Evolutionary conservation across 768 basidiomycete species (phyloP), one percentile per base, ranked within the genome.

Genomic region (Gyrodon lividus): DNA sequence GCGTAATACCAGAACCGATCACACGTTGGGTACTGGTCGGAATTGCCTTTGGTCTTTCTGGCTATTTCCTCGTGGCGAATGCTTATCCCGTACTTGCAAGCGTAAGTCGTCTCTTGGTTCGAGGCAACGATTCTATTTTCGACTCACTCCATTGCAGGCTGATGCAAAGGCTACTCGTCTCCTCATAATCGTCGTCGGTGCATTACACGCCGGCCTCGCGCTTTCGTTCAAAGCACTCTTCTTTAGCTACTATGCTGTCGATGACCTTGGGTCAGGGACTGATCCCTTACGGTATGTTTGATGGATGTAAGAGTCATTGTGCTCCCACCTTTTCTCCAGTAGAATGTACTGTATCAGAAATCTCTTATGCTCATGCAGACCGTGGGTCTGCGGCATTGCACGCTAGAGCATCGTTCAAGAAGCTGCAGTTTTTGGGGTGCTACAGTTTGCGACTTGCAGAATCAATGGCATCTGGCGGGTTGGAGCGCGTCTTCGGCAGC

Each of bases 41-140:
- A 12, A 42, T 84, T 40, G 94, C 83, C 0, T 90, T 89, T 58
- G 74, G 73, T 1, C 71, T 92, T 17, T 98, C 96, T 6, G 92
- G 93, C 2, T 92, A 82, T 74, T 98, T 94, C 77, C 77, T 99
- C 24, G 75, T 78, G 13, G 76, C 77, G 20, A 92, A 94, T 61
- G 81, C 97, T 41, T 98, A 97, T 59, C 96, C 96, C 4, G 80
- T 97, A 46, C 83, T 98, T 24, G 83, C 89, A 31, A 79, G 83
- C 8, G 93, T 95, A 59, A 59, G 88, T 76, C 44, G 38, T 44
- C 20, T 19, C 14, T 8, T 51, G 46, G 7, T 17, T 48, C 8
- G 24, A 22, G 43, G 48, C 20, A 9, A 7, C 43, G 13, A 28
- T 16, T 13, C 31, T 19, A 43, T 20, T 52, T 26, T 33, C 34